Evolutionary conservation across 2,329 filamentous ascomycete genomes (phyloP), one percentile per base, ranked within the genome.

Genomic region (Fusarium palustre): DNA sequence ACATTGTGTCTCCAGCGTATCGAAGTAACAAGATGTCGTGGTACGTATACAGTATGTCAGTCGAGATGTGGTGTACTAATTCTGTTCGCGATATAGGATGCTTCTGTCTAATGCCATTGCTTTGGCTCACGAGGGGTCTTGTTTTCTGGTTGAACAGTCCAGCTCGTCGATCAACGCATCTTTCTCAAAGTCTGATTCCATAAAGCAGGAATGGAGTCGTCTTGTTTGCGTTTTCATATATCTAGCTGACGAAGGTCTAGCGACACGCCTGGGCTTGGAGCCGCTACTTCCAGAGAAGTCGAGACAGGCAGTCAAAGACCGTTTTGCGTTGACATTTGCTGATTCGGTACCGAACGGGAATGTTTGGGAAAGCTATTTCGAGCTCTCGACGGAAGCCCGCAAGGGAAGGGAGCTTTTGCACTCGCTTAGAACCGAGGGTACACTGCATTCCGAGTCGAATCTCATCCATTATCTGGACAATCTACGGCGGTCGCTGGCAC

Each of bases 1-100:
- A 69, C 2, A 69, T 69, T 4, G 64, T 69, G 11, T 58, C 66
- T 4, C 66, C 66, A 0, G 66, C 66, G 20, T 68, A 68, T 39
- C 64, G 60, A 3, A 69, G 66, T 8, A 69, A 69, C 22, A 69
- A 68, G 13, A 69, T 69, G 64, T 68, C 66, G 28, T 69, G 60
- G 66, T 64, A 43, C 28, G 55, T 33, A 15, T 3, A 33, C 12
- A 13, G 12, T 15, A 15, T 33, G 31, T 6, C 12, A 13, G 4
- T 33, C 12, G 7, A 33, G 31, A 33, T 15, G 31, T 33, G 31
- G 13, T 11, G 10, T 11, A 7, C 31, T 33, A 7, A 33, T 33
- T 2, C 2, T 15, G 9, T 15, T 33, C 13, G 20, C 2, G n/a
- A 7, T 11, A 4, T 18, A 70, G 68, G 68, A 71, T 48, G 2